A percentile compares a stretch with the other conserved stretches of the same genome.
These are phyloP conservation scores for Neoarthrinium moseri DNA, from an alignment of 2,329 filamentous ascomycete species.

Conservation along the genomic window DNA sequence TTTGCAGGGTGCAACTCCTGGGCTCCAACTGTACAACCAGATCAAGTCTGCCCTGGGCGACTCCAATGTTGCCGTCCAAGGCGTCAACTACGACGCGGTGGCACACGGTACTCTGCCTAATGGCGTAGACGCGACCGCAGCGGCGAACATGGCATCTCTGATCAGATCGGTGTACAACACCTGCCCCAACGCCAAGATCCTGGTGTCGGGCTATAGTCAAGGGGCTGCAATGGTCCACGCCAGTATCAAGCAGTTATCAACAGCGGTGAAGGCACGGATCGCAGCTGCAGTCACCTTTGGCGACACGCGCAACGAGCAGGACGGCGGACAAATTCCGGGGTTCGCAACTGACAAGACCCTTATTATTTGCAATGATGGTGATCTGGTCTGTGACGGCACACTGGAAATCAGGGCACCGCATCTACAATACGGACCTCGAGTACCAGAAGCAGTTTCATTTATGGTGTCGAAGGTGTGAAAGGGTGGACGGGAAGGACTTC, in stretches of 20 bases:
- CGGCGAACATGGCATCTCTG: conserved; percentile 25
- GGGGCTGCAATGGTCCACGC: conserved; percentile 32
- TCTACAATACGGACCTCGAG: conserved; percentile 30
- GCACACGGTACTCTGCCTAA: conserved; percentile 21
- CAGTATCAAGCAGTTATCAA: conserved; percentile 32
- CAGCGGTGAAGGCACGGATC: conserved; percentile 21
- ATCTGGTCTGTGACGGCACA: conserved; percentile 47
- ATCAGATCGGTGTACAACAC: conserved; percentile 26
- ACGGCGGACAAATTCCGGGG: conserved; percentile 25
- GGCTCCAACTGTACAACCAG: conserved; percentile 20
- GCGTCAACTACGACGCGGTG: conserved; percentile 24
- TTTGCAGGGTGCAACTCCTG: conserved; percentile 23
- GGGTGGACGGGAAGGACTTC: not conserved
- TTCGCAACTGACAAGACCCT: conserved; percentile 26
- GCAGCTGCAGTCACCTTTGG: conserved; percentile 29
- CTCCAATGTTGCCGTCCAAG: conserved; percentile 13
- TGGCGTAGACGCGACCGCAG: conserved; percentile 26
- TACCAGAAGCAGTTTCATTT: conserved; percentile 12
- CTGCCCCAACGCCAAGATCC: conserved; percentile 31
- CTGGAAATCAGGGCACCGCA: conserved; percentile 36
- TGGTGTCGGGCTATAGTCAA: conserved; percentile 29
- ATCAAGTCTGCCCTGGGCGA: conserved; percentile 19
- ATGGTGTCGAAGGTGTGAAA: conserved; percentile 9
- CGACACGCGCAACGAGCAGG: conserved; percentile 28
- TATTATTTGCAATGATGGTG: conserved; percentile 45